Conservation (phyloP, 2,329 filamentous ascomycete genomes). For the Dothiorella sarmentorum region DNA sequence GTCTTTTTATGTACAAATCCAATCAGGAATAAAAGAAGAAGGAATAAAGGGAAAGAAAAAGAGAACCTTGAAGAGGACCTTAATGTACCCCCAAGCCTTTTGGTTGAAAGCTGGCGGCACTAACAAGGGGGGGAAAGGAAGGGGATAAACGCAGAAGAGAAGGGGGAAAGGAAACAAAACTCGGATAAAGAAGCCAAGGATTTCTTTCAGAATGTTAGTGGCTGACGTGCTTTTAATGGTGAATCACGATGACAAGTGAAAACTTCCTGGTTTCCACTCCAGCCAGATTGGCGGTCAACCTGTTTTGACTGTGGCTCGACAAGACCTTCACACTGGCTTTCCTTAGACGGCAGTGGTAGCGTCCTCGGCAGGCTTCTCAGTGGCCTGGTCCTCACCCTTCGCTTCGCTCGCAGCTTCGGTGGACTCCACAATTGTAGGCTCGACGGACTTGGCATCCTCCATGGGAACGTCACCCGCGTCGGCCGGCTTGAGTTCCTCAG, state of each 20-base stretch:
- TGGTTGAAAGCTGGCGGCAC: neutral
- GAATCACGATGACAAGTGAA: neutral
- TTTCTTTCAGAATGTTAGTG: neutral
- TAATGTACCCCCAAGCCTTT: too few species aligned
- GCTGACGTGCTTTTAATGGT: neutral
- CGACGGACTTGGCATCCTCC: conserved; percentile 29
- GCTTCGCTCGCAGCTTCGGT: neutral
- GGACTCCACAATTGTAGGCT: neutral
- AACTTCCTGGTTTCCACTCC: too few species aligned
- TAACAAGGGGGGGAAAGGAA: neutral
- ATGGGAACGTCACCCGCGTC: conserved; percentile 29
- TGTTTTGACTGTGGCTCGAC: neutral
- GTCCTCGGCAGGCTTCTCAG: neutral
- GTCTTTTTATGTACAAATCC: conserved; percentile 2
- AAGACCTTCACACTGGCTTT: neutral
- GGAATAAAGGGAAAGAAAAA: neutral
- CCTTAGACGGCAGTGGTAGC: neutral
- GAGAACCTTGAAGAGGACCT: too few species aligned
- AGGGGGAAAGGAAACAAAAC: neutral
- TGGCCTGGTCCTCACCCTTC: neutral
- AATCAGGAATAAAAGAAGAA: neutral
- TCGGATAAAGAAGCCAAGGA: too few species aligned
- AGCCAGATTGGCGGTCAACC: too few species aligned
- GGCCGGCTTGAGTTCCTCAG: conserved; percentile 20
- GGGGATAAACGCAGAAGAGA: neutral